Percentiles rank a stretch among this genome's conserved stretches.
Conservation (phyloP, 2,329 filamentous ascomycete genomes). For the Alternaria sp. region DNA sequence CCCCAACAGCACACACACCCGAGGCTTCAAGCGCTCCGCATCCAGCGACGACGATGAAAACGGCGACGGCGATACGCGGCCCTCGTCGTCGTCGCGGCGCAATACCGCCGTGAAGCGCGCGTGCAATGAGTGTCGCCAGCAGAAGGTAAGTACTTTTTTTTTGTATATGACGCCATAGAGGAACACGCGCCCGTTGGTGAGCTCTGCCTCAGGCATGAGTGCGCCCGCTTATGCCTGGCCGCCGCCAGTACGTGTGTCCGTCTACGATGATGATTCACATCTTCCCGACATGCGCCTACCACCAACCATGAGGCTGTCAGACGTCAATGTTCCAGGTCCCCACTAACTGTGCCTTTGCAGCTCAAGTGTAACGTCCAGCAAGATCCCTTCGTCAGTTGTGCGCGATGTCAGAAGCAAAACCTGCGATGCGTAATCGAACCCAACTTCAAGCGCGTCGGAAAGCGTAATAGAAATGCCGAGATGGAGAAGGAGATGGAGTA, state of each 20-base stretch:
- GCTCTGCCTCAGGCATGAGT: neutral
- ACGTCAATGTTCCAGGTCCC: conserved; percentile 6
- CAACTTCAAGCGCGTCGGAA: conserved; percentile 85
- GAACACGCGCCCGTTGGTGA: neutral
- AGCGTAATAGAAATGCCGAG: conserved; percentile 83
- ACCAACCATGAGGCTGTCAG: neutral
- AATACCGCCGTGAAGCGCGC: conserved; percentile 69
- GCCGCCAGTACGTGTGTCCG: neutral
- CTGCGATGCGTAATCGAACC: conserved; percentile 87
- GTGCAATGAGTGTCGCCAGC: conserved; percentile 85
- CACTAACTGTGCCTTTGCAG: conserved; percentile 55
- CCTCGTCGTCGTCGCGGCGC: conserved; percentile 39
- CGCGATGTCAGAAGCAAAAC: conserved; percentile 79
- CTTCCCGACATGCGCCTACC: neutral
- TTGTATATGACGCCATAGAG: neutral
- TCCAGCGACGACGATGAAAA: conserved; percentile 51
- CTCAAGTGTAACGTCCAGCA: conserved; percentile 85
- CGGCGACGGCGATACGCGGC: conserved; percentile 38
- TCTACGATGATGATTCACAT: neutral
- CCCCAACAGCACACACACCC: conserved; percentile 40
- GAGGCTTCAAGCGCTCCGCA: conserved; percentile 50
- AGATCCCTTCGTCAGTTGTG: conserved; percentile 80
- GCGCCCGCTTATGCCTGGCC: neutral
- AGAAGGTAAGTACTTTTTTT: conserved; percentile 70
- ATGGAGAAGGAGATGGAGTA: conserved; percentile 83